Evolutionary conservation across 805 yeast species (phyloP), one percentile per base, ranked within the genome.

Genomic region (Monosporozyma solicola): DNA sequence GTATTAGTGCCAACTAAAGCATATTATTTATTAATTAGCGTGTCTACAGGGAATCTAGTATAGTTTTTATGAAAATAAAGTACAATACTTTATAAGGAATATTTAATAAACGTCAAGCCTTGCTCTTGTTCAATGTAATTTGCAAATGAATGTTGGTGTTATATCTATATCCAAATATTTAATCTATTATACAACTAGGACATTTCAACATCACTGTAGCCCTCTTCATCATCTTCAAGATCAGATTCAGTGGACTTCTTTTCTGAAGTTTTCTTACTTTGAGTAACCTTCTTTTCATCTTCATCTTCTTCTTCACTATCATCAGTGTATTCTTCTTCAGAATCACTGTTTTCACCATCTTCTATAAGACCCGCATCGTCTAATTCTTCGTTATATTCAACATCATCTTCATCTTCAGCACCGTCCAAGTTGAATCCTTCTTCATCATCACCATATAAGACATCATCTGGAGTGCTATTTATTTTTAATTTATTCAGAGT

Each of bases 331-430:
- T 51, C 68, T 1, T 61, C 70, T 5, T 65, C 73, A 10, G 62
- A 68, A 53, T 67, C 72, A 31, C 67, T 72, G 4, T 66, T 73
- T 53, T 77, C 81, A 5, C 77, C 82, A 50, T 76, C 78, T 39
- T 73, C 81, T 45, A 77, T 69, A 37, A 72, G 65, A 5, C 67
- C 72, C 3, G 74, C 77, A 54, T 73, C 78, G 48, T 75, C 79
- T 27, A 84, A 64, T 59, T 84, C 91, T 67, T 85, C 92, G 25
- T 80, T 72, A 61, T 84, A 84, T 59, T 85, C 91, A n/a, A 84
- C 85, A 50, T 77, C 83, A 50, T 74, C 72, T 48, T 72, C 79
- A 68, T 54, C 69, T 15, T 58, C 69, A n/a, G 56, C 65, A 7
- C 61, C 71, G 4, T 59, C 69, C 8, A 65, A 69, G 25, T 67